These are phyloP conservation scores for Xylaria acuta DNA, from an alignment of 495 filamentous ascomycete species.

Conservation along the genomic window DNA sequence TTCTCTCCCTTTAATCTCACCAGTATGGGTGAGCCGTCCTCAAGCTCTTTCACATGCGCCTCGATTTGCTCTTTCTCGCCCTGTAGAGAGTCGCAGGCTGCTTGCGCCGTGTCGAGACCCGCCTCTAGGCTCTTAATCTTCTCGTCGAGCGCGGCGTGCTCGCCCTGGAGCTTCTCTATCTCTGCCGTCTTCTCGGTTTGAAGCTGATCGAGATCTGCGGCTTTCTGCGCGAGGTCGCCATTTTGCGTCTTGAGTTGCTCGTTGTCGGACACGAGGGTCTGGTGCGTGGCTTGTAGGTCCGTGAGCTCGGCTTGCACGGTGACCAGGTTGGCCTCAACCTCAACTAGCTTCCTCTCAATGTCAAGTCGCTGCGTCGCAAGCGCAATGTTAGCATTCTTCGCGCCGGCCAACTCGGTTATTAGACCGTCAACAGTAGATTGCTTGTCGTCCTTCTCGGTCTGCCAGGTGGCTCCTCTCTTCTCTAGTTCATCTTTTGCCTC, in stretches of 20 bases:
- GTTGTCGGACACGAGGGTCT: slow-evolving; percentile 35
- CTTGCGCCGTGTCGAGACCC: slow-evolving; percentile 33
- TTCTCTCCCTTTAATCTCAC: slow-evolving; percentile 37
- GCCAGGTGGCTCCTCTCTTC: slow-evolving; percentile 29
- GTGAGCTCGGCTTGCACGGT: slow-evolving; percentile 35
- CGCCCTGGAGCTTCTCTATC: slow-evolving; percentile 22
- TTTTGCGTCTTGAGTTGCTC: slow-evolving; percentile 34
- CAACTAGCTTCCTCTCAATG: slow-evolving; percentile 32
- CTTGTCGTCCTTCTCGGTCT: slow-evolving; percentile 33
- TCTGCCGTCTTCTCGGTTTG: slow-evolving; percentile 34
- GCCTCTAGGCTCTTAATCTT: slow-evolving; percentile 33
- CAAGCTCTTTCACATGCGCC: slow-evolving; percentile 33
- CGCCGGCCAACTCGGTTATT: slow-evolving; percentile 37
- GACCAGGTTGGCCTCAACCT: slow-evolving; percentile 33
- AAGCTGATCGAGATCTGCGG: slow-evolving; percentile 37
- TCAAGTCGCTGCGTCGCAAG: slow-evolving; percentile 36
- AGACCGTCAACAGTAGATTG: slow-evolving; percentile 38
- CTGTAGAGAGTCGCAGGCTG: slow-evolving; percentile 28
- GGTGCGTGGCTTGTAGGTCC: slow-evolving; percentile 29
- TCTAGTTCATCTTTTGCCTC: slow-evolving; percentile 33
- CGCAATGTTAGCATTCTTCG: slow-evolving; percentile 42
- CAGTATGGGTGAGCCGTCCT: slow-evolving; percentile 25
- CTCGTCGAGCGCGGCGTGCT: slow-evolving; percentile 37
- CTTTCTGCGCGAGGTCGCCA: slow-evolving; percentile 33
- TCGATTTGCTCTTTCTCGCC: slow-evolving; percentile 37